phyloP scores from a whole-genome alignment of 257 asterid genomes.

The Solanum pimpinellifolium region DNA sequence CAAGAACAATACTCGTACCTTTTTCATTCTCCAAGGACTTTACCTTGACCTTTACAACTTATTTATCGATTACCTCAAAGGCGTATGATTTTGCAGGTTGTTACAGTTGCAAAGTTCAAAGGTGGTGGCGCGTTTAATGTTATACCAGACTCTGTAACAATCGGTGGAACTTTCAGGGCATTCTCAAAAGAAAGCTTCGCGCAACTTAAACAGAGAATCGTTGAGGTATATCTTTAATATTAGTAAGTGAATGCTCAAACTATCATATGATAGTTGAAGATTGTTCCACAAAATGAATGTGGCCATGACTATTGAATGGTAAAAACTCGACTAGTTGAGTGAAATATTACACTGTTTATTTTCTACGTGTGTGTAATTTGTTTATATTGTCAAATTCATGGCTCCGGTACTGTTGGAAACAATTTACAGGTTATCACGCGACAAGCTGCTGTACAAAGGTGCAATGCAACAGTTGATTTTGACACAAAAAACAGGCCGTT shows the following conservation, averaged over 20 bases:
- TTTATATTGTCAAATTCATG: not conserved
- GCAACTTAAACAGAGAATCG: constrained; percentile 44
- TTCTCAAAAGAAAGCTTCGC: constrained; percentile 29
- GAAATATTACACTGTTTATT: not conserved
- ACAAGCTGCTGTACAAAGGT: constrained; percentile 54
- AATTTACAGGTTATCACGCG: constrained; percentile 31
- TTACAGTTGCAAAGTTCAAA: constrained; percentile 37
- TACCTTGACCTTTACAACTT: not conserved
- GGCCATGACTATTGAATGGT: not conserved
- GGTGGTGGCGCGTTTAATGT: constrained; percentile 59
- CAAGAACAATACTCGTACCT: not conserved
- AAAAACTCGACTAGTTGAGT: not conserved
- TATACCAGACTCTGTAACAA: constrained; percentile 44
- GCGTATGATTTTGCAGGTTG: constrained; percentile 29
- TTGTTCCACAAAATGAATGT: not conserved
- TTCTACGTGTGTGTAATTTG: not conserved
- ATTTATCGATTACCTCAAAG: not conserved
- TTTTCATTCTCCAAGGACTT: not conserved
- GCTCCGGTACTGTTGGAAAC: not conserved
- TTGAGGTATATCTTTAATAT: constrained; percentile 31
- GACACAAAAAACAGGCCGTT: constrained; percentile 19
- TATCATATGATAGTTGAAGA: not conserved
- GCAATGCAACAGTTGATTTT: constrained; percentile 40
- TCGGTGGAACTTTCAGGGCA: constrained; percentile 71
- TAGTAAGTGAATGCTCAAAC: not conserved